phyloP scores from a whole-genome alignment of 768 basidiomycete genomes.

The Termitomyces sp. region DNA sequence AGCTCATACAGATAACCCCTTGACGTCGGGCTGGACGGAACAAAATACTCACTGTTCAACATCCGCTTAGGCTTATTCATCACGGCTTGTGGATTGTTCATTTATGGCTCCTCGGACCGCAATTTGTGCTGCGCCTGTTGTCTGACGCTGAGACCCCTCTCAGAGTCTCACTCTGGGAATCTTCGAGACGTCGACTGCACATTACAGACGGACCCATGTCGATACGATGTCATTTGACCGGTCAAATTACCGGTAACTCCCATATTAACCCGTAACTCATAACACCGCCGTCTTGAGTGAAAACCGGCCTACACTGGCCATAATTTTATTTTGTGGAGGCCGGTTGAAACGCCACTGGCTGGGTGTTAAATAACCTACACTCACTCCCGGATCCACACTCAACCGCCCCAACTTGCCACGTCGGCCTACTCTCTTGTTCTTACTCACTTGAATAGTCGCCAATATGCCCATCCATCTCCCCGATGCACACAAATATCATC shows the following conservation, averaged over 20 bases:
- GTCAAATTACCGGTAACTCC: slow-evolving; percentile 1
- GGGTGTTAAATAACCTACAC: not conserved
- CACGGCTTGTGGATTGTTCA: not conserved
- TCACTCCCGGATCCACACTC: not conserved
- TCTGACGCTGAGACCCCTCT: not conserved
- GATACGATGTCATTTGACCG: not conserved
- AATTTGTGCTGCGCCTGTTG: not conserved
- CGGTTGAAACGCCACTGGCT: slow-evolving; percentile 7
- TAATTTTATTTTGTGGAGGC: slow-evolving; percentile 7
- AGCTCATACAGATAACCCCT: not conserved
- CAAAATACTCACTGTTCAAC: not conserved
- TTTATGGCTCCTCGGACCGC: not conserved
- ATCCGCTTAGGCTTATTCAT: not conserved
- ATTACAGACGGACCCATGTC: not conserved
- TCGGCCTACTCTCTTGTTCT: not conserved
- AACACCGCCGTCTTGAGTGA: slow-evolving; percentile 1
- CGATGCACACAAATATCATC: slow-evolving; percentile 15
- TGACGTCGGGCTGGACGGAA: not conserved
- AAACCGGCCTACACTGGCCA: not conserved
- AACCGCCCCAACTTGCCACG: slow-evolving; percentile 5
- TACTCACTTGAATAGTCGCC: not conserved
- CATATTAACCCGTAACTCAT: not conserved
- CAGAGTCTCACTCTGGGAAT: not conserved
- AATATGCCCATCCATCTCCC: slow-evolving; percentile 18
- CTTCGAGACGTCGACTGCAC: not conserved